Conservation (phyloP, 2,329 filamentous ascomycete species). For the Didymella arachidicola region DNA sequence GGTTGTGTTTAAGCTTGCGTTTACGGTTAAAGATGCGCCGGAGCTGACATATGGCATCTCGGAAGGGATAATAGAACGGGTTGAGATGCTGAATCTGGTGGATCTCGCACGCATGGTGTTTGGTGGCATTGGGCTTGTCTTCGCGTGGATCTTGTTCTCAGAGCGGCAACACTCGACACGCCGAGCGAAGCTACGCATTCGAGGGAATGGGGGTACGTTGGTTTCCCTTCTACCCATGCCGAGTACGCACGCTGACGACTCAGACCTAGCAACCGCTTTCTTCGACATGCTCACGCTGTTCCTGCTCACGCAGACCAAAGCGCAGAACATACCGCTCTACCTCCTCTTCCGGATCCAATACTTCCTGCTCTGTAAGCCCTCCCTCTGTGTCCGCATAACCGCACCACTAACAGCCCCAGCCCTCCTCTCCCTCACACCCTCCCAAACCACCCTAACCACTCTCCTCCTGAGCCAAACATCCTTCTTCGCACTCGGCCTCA, state of each 20-base stretch:
- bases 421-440: conserved; percentile 56
- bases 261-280: conserved; percentile 59
- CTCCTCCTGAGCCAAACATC: conserved; percentile 80
- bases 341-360: conserved; percentile 74
- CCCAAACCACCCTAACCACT: conserved; percentile 71
- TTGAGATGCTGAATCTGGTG: conserved; percentile 50
- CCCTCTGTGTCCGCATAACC: background rate
- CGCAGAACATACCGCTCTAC: conserved; percentile 85
- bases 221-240: background rate
- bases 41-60: conserved; percentile 66
- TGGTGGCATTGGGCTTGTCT: conserved; percentile 44
- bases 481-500: conserved; percentile 91
- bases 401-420: conserved; percentile 24
- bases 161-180: conserved; percentile 38
- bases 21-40: conserved; percentile 85
- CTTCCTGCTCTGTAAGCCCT: conserved; percentile 55
- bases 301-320: conserved; percentile 84
- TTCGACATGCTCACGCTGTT: conserved; percentile 76
- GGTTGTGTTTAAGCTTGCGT: conserved; percentile 86
- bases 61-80: conserved; percentile 56
- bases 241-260: conserved; percentile 15
- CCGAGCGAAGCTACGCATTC: conserved; percentile 20
- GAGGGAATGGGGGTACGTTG: conserved; percentile 40
- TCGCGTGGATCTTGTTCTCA: conserved; percentile 38
- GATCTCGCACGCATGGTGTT: conserved; percentile 49